Conservation (phyloP, 257 asterid genomes). For the Salvia miltiorrhiza region DNA sequence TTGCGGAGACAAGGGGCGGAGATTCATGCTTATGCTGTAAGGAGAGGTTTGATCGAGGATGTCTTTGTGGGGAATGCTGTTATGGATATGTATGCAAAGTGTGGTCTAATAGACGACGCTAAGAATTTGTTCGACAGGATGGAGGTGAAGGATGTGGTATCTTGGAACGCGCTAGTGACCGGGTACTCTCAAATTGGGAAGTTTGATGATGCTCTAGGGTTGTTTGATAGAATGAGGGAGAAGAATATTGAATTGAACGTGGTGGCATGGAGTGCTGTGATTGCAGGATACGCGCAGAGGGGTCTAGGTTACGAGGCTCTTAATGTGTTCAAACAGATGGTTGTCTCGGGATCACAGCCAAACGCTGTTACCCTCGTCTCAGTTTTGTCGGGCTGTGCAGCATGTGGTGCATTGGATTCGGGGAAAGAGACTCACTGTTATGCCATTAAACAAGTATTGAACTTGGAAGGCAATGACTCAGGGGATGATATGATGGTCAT, state of each 20-base stretch:
- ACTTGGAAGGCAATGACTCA: constrained; percentile 38
- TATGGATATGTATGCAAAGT: constrained; percentile 85
- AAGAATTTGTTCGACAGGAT: constrained; percentile 58
- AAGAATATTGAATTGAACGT: constrained; percentile 59
- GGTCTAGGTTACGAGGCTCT: constrained; percentile 77
- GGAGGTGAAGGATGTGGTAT: constrained; percentile 78
- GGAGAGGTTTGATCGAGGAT: constrained; percentile 57
- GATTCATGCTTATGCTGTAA: constrained; percentile 58
- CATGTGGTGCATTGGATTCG: constrained; percentile 52
- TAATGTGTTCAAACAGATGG: constrained; percentile 71
- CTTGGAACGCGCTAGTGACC: constrained; percentile 84
- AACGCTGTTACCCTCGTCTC: constrained; percentile 78
- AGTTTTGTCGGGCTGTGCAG: constrained; percentile 79
- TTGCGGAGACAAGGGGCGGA: constrained; percentile 54
- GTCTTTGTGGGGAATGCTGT: constrained; percentile 75
- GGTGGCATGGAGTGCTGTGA: constrained; percentile 91
- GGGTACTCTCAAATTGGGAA: constrained; percentile 82
- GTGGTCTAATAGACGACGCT: constrained; percentile 65
- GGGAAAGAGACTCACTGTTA: constrained; percentile 79
- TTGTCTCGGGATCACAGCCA: constrained; percentile 48
- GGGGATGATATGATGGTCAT: constrained; percentile 86
- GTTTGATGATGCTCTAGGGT: constrained; percentile 55
- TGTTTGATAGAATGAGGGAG: constrained; percentile 67
- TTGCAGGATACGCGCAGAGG: constrained; percentile 86
- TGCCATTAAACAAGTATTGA: constrained; percentile 40